Base-by-base conservation (phyloP, 441 rosid genomes). In the Pelargonium myrrhifolium region DNA sequence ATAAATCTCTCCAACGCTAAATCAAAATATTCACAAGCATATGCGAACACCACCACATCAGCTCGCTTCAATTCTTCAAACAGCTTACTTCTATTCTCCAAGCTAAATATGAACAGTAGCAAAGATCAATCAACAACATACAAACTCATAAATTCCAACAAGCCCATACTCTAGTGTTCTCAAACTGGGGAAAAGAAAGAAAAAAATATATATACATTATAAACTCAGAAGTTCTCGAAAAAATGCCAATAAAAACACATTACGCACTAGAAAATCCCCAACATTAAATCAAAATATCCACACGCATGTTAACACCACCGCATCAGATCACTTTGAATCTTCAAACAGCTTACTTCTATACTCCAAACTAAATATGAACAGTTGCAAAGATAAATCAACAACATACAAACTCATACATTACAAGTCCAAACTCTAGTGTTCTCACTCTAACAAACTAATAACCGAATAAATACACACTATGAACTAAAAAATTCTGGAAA, bases 301-400 rank as follows among this genome's bases (percentile, higher is more conserved):
- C 86, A 80, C 5, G 86, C 87, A 64, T 83, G 83, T 73, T 43
- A 85, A 76, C 58, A 81, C 78, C 42, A 85, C 84, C n/a, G 71
- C 87, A 80, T 85, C 89, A 21, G 89, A 87, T 64, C 55, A 74
- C 31, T 28, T 28, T 4, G 3, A 28, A 2, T 28, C 31, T 28
- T 28, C 31, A 28, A 28, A 28, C 31, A 28, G 31, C 2, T 2
- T 28, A 28, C 81, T 77, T 82, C 74, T 76, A 72, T 80, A 70
- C 75, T 82, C 89, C 76, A 81, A 77, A 56, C 94, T 88, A 42
- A 64, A 62, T 9, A 63, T 62, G 58, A 67, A 80, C 8, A 70
- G 58, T 21, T 68, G 31, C 24, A 21, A 3, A 59, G 28, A 59
- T 6, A 1, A 59, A 18, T 21, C 12, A 17, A 22, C 35, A 18